Evolutionary conservation across 192 early-diverging fungal genomes (phyloP).

Genomic region (Haplosporangium gracile): DNA sequence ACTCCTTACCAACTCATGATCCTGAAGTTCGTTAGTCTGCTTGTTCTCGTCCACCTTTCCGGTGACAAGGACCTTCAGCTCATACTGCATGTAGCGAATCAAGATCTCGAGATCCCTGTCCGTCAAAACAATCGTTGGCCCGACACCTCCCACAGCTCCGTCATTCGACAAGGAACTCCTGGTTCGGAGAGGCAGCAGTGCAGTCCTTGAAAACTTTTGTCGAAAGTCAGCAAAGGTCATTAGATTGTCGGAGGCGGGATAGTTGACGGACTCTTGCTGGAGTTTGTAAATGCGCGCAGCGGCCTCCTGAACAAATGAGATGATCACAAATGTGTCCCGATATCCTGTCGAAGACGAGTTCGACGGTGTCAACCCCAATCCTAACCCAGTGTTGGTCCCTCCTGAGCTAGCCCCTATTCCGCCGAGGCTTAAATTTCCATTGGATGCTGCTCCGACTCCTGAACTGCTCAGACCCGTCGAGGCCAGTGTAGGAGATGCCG

Average conservation of each 20-base stretch:
- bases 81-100: constrained; percentile 50
- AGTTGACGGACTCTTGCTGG: constrained; percentile 44
- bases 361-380: constrained; percentile 12
- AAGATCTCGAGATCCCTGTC: constrained; percentile 51
- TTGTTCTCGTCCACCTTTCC: constrained; percentile 27
- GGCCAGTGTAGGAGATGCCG: constrained; percentile 22
- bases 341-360: neutral
- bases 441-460: neutral
- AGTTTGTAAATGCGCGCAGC: constrained; percentile 38
- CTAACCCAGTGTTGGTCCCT: constrained; percentile 3
- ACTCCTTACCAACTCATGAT: constrained; percentile 35
- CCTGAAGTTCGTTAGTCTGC: constrained; percentile 33
- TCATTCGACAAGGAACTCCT: constrained; percentile 4
- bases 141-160: neutral
- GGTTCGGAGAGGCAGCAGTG: constrained; percentile 31
- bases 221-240: constrained; percentile 57
- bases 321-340: constrained; percentile 39
- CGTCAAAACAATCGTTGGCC: constrained; percentile 28
- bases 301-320: constrained; percentile 43
- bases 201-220: constrained; percentile 49
- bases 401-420: constrained; percentile 22
- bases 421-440: constrained; percentile 8
- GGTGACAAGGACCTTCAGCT: constrained; percentile 35
- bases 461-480: constrained; percentile 17
- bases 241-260: constrained; percentile 32